A percentile compares a stretch with the other conserved stretches of the same genome.
These are phyloP conservation scores for Cajanus cajan DNA, from an alignment of 306 rosid species.

Conservation along the genomic window DNA sequence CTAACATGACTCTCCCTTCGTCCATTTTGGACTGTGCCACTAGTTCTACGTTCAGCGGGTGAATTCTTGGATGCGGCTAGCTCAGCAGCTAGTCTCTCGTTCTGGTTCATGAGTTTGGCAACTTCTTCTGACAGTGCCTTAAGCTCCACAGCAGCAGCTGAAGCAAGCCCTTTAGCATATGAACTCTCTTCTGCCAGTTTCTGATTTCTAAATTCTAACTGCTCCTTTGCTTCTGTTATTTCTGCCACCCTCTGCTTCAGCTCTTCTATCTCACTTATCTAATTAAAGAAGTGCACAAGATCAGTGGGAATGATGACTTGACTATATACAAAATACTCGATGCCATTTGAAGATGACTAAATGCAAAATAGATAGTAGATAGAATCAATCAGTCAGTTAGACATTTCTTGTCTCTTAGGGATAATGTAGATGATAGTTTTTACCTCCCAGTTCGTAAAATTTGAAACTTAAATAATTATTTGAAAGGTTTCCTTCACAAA, in stretches of 20 bases:
- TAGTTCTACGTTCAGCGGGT: conserved; percentile 59
- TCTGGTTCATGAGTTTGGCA: conserved; percentile 89
- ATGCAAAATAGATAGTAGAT: background rate
- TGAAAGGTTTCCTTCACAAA: background rate
- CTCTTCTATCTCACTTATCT: conserved; percentile 69
- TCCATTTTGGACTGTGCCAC: conserved; percentile 61
- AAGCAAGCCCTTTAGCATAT: conserved; percentile 96
- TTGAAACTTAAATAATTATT: background rate
- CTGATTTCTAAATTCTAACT: conserved; percentile 73
- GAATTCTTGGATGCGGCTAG: conserved; percentile 74
- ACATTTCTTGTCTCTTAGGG: conserved; percentile 4
- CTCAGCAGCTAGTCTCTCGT: conserved; percentile 74
- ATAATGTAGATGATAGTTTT: background rate
- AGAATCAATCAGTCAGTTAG: conserved; percentile 11
- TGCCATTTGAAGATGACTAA: conserved; percentile 3
- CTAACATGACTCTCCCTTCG: conserved; percentile 61
- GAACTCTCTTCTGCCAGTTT: conserved; percentile 93
- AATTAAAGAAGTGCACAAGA: conserved; percentile 30
- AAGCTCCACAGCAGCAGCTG: conserved; percentile 99
- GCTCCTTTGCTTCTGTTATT: conserved; percentile 71
- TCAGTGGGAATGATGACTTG: conserved; percentile 21
- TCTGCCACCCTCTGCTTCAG: conserved; percentile 61
- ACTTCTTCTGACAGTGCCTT: conserved; percentile 97
- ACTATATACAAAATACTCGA: conserved; percentile 8
- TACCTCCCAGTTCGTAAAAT: background rate